Evolutionary conservation across 345 rosid genomes (phyloP).

Genomic region (Eutrema yunnanense): DNA sequence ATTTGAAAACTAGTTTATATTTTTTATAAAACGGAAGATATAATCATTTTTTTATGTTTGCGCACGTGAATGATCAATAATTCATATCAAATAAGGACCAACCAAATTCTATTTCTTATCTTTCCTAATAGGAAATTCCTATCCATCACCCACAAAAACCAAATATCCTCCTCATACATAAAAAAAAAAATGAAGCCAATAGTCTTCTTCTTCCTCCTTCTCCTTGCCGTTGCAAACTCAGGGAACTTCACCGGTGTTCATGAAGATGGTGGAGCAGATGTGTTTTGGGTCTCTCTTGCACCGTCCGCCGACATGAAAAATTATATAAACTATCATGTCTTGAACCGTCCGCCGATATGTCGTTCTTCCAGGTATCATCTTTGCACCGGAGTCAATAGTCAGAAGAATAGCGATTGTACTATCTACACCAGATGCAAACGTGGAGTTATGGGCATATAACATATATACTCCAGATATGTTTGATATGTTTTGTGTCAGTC

Average conservation of each 20-base stretch:
- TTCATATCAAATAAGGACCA: no score
- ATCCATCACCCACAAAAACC: no score
- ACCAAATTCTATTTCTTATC: no score
- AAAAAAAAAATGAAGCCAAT: slow-evolving; percentile 2
- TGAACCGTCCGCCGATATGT: neutral
- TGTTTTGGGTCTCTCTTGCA: neutral
- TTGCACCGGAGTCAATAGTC: neutral
- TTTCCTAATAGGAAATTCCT: no score
- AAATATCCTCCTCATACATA: no score
- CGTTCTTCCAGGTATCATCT: neutral
- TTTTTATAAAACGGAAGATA: no score
- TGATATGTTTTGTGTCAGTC: neutral
- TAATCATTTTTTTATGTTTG: no score
- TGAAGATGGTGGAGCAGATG: neutral
- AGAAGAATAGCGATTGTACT: neutral
- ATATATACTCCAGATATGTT: no score
- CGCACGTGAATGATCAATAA: no score
- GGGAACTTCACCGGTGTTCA: neutral
- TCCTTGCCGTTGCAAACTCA: neutral
- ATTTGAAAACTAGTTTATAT: no score
- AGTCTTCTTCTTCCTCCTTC: neutral
- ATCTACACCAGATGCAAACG: neutral
- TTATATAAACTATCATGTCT: neutral
- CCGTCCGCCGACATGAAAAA: neutral
- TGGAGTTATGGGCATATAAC: no score